phyloP scores from a whole-genome alignment of 768 basidiomycete genomes.

The Asterophora lycoperdoides region DNA sequence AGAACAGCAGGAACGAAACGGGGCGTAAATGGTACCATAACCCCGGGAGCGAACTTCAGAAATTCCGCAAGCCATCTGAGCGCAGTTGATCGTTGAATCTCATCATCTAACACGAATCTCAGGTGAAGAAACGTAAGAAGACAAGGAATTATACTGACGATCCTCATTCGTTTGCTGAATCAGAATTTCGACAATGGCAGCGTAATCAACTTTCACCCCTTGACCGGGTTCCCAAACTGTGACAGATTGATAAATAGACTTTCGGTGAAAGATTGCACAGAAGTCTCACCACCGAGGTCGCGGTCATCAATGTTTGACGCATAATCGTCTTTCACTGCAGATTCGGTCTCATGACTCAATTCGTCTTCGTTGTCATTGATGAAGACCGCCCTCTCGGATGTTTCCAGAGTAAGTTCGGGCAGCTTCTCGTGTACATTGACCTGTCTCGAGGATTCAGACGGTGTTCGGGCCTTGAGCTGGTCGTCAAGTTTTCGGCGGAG shows the following conservation, averaged over 20 bases:
- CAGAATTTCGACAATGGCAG: constrained; percentile 89
- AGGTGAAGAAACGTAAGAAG: constrained; percentile 2
- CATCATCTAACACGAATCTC: constrained; percentile 61
- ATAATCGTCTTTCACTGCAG: constrained; percentile 38
- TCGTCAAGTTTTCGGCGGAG: constrained; percentile 68
- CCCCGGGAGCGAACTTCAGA: constrained; percentile 80
- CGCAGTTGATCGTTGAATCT: constrained; percentile 93
- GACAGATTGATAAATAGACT: constrained; percentile 7
- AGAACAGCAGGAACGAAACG: constrained; percentile 90
- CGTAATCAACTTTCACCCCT: constrained; percentile 87
- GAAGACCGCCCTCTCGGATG: constrained; percentile 54
- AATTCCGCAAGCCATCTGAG: constrained; percentile 92
- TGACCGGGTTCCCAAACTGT: constrained; percentile 90
- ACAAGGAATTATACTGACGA: constrained; percentile 47
- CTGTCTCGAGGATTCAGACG: constrained; percentile 39
- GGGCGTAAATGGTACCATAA: constrained; percentile 93
- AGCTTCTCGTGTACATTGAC: constrained; percentile 47
- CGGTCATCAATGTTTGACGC: constrained; percentile 49
- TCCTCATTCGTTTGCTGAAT: constrained; percentile 81
- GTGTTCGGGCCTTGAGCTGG: constrained; percentile 39
- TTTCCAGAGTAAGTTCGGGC: constrained; percentile 55
- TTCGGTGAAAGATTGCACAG: constrained; percentile 1
- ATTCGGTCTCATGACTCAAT: constrained; percentile 37
- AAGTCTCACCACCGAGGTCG: constrained; percentile 57
- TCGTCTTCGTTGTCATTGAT: constrained; percentile 48